Evolutionary conservation across 2,329 filamentous ascomycete species (phyloP).

Genomic region (Botrytis paeoniae): DNA sequence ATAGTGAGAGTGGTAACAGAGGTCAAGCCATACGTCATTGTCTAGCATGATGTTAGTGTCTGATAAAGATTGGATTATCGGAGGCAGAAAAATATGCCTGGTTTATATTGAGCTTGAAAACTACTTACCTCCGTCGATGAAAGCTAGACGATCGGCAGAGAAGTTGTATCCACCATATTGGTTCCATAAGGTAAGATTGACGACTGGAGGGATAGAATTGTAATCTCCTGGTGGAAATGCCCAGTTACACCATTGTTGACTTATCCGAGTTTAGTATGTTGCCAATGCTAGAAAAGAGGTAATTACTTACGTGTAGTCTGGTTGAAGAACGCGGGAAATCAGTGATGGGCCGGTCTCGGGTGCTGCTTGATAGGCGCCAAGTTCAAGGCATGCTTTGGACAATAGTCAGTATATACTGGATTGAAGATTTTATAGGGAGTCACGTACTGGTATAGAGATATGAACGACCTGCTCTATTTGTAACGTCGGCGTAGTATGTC

Average conservation of each 20-base stretch:
- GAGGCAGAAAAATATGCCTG: neutral
- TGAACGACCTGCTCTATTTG: conserved; percentile 43
- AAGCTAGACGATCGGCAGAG: conserved; percentile 46
- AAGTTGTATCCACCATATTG: conserved; percentile 48
- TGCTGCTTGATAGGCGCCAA: conserved; percentile 49
- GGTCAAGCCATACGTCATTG: conserved; percentile 50
- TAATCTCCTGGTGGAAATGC: conserved; percentile 48
- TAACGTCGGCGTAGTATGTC: conserved; percentile 45
- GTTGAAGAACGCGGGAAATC: conserved; percentile 47
- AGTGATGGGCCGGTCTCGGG: conserved; percentile 44
- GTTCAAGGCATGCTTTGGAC: conserved; percentile 44
- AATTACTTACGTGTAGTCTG: conserved; percentile 47
- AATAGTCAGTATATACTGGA: neutral
- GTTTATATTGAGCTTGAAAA: neutral
- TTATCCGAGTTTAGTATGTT: neutral
- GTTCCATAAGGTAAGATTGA: conserved; percentile 44
- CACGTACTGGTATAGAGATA: conserved; percentile 47
- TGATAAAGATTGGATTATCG: neutral
- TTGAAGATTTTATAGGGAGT: neutral
- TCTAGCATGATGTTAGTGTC: conserved; percentile 15
- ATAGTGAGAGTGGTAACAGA: conserved; percentile 49
- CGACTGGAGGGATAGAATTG: conserved; percentile 45
- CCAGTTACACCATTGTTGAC: conserved; percentile 51
- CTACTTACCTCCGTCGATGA: conserved; percentile 48
- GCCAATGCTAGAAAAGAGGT: neutral